Evolutionary conservation across 2,329 filamentous ascomycete species (phyloP).

Genomic region (Hypocreales sp.): DNA sequence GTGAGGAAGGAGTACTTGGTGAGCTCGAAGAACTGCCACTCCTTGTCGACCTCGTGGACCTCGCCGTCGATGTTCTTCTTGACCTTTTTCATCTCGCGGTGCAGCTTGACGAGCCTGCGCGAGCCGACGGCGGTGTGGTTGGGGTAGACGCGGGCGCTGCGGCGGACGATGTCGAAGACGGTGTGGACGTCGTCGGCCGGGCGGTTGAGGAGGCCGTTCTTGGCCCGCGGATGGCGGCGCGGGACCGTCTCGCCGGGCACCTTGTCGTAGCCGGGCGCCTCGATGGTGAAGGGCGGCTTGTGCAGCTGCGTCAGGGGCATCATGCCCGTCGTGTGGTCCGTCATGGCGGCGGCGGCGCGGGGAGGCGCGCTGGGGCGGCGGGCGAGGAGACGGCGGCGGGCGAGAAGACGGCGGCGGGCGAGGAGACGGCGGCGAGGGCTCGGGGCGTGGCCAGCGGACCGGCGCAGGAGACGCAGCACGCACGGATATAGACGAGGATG

Average conservation of each 20-base stretch:
- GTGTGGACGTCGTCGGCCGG: slow-evolving; percentile 59
- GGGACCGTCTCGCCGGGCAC: slow-evolving; percentile 74
- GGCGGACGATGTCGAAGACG: slow-evolving; percentile 62
- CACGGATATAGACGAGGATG: too few species aligned
- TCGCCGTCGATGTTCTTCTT: slow-evolving; percentile 78
- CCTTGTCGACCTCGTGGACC: slow-evolving; percentile 68
- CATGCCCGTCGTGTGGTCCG: slow-evolving; percentile 24
- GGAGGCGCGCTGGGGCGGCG: neutral
- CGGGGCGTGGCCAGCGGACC: too few species aligned
- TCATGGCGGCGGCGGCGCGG: slow-evolving; percentile 1
- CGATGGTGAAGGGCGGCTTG: slow-evolving; percentile 60
- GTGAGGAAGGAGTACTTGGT: slow-evolving; percentile 61
- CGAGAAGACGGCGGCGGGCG: neutral
- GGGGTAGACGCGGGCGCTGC: slow-evolving; percentile 47
- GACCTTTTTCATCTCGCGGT: slow-evolving; percentile 76
- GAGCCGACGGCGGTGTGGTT: slow-evolving; percentile 52
- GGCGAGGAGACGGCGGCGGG: neutral
- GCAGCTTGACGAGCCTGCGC: slow-evolving; percentile 59
- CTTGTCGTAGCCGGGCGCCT: slow-evolving; percentile 51
- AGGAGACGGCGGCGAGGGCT: neutral
- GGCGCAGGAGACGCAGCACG: too few species aligned
- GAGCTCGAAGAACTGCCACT: slow-evolving; percentile 84
- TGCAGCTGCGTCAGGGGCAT: slow-evolving; percentile 44
- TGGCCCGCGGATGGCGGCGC: slow-evolving; percentile 55
- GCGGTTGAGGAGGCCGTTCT: slow-evolving; percentile 50